phyloP scores from a whole-genome alignment of 2,329 filamentous ascomycete species.

The Exophiala dermatitidis region DNA sequence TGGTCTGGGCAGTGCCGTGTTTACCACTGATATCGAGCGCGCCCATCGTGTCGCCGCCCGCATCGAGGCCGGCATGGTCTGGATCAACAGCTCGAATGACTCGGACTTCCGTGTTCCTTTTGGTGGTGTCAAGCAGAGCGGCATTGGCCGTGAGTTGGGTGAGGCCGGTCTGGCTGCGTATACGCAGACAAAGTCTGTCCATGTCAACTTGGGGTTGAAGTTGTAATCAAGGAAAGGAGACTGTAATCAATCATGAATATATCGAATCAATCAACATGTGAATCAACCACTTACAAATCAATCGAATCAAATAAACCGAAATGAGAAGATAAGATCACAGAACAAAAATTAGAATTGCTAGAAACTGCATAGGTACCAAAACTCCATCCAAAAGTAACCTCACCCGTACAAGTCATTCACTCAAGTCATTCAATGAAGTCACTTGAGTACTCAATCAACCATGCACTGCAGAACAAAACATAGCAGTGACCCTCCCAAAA shows the following conservation, averaged over 20 bases:
- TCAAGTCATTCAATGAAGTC: not conserved
- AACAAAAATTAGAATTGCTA: not conserved
- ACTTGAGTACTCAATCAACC: too few species aligned
- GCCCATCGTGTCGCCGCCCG: constrained; percentile 38
- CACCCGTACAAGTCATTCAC: not conserved
- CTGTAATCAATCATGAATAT: not conserved
- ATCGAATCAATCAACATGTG: not conserved
- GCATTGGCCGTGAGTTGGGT: constrained; percentile 45
- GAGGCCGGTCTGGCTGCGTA: constrained; percentile 38
- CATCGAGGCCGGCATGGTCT: constrained; percentile 43
- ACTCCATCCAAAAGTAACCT: not conserved
- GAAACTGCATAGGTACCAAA: not conserved
- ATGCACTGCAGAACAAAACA: too few species aligned
- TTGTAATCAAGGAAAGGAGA: constrained; percentile 21
- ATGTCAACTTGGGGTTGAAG: constrained; percentile 36
- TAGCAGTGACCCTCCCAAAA: too few species aligned
- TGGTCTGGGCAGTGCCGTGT: constrained; percentile 39
- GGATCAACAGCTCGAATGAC: constrained; percentile 41
- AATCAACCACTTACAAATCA: not conserved
- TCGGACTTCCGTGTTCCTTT: constrained; percentile 38
- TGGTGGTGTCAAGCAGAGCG: constrained; percentile 42
- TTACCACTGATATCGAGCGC: constrained; percentile 37
- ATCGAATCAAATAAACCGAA: not conserved
- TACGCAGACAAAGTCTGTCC: constrained; percentile 36
- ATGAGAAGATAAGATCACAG: not conserved